Percentiles rank a stretch among this genome's conserved stretches.
phyloP scores from a whole-genome alignment of 163 green algal species.

The Scenedesmus sp. region DNA sequence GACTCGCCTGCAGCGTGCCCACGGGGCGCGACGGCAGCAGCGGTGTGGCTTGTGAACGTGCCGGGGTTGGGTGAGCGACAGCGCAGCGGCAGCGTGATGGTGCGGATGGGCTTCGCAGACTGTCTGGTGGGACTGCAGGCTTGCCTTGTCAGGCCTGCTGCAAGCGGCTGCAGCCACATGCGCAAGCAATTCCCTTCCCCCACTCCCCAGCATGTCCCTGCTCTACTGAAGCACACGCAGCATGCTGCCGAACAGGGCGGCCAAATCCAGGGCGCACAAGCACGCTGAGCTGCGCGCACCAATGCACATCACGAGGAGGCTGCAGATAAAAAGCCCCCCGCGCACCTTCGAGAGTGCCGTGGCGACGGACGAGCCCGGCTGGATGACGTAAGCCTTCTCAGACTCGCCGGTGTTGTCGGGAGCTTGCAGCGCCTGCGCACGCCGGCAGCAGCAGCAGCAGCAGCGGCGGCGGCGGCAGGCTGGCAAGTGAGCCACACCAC shows the following conservation, averaged over 20 bases:
- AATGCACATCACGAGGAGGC: too few relatives aligned
- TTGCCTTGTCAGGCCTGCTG: too few relatives aligned
- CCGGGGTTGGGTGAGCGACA: neutral
- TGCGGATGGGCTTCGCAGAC: neutral
- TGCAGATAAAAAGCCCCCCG: too few relatives aligned
- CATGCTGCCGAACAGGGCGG: neutral
- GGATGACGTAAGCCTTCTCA: slow-evolving; percentile 63
- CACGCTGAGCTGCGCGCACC: too few relatives aligned
- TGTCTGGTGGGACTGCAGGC: too few relatives aligned
- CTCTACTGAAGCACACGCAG: too few relatives aligned
- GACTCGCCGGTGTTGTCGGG: slow-evolving; percentile 14
- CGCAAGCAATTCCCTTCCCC: too few relatives aligned
- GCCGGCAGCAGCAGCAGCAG: neutral
- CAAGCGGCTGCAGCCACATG: too few relatives aligned
- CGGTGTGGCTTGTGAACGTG: neutral
- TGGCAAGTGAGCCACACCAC: too few relatives aligned
- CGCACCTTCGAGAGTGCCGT: slow-evolving; percentile 74
- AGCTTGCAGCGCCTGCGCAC: neutral
- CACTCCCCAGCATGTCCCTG: too few relatives aligned
- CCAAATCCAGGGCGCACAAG: too few relatives aligned
- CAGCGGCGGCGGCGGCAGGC: too few relatives aligned
- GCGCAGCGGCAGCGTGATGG: neutral
- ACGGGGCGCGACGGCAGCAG: neutral
- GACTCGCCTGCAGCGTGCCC: slow-evolving; percentile 80
- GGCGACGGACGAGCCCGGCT: slow-evolving; percentile 92